These are phyloP conservation scores for Cynara cardunculus DNA, from an alignment of 129 eudicot species.

Conservation along the genomic window DNA sequence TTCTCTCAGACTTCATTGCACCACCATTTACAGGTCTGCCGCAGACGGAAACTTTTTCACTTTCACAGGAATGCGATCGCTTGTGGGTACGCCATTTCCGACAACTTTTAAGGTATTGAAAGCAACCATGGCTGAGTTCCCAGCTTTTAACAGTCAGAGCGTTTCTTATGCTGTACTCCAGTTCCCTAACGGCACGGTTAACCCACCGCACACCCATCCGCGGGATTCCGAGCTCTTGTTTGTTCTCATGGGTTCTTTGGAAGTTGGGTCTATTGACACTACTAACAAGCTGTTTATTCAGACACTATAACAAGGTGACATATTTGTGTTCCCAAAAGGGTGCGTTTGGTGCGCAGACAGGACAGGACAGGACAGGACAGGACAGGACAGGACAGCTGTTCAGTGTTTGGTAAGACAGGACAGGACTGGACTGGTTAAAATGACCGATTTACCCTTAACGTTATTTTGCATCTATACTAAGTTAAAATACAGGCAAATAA, in stretches of 20 bases:
- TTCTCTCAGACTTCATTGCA: slow-evolving; percentile 21
- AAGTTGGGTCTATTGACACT: slow-evolving; percentile 28
- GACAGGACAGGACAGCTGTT: too few species aligned
- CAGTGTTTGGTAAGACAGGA: too few species aligned
- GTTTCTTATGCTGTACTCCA: slow-evolving; percentile 21
- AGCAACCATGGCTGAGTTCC: slow-evolving; percentile 28
- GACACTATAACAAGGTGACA: too few species aligned
- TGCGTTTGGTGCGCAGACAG: too few species aligned
- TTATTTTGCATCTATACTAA: too few species aligned
- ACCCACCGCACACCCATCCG: slow-evolving; percentile 33
- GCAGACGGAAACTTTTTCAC: slow-evolving; percentile 20
- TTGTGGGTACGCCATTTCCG: slow-evolving; percentile 12
- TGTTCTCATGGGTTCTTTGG: slow-evolving; percentile 23
- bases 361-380: too few species aligned
- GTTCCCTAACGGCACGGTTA: slow-evolving; percentile 25
- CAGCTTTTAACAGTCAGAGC: slow-evolving; percentile 15
- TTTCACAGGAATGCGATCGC: slow-evolving; percentile 19
- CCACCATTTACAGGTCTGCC: neutral
- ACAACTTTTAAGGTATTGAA: slow-evolving; percentile 15
- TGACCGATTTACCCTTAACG: too few species aligned
- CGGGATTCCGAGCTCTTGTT: slow-evolving; percentile 29
- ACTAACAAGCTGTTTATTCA: slow-evolving; percentile 15
- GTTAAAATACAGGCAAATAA: too few species aligned
- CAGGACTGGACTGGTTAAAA: too few species aligned
- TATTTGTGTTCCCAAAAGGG: slow-evolving; percentile 18